These are phyloP conservation scores for Chrysoporthe austroafricana DNA, from an alignment of 2,329 filamentous ascomycete genomes.

Conservation along the genomic window DNA sequence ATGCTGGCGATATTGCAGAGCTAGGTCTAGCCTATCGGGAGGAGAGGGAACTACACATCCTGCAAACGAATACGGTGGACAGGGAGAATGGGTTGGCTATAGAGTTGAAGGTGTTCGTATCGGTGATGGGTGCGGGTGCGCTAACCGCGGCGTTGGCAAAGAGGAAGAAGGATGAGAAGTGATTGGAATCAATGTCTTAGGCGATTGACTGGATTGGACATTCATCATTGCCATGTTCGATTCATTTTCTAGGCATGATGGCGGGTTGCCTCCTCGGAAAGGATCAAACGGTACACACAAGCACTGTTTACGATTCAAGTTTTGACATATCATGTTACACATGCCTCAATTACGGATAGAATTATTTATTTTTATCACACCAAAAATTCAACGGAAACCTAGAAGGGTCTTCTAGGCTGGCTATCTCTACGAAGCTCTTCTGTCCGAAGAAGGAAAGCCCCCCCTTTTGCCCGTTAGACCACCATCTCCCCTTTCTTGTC, in stretches of 20 bases:
- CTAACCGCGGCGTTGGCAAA: neutral
- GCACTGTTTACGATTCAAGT: neutral
- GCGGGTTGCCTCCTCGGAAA: neutral
- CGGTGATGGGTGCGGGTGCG: neutral
- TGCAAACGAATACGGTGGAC: neutral
- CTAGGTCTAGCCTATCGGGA: neutral
- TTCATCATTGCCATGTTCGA: neutral
- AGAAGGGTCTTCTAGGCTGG: neutral
- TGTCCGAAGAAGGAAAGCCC: neutral
- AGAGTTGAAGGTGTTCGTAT: neutral
- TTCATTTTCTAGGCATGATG: neutral
- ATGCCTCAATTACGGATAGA: neutral
- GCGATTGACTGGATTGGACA: neutral
- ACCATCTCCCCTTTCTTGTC: neutral
- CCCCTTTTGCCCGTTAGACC: conserved; percentile 1
- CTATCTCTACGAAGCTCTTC: neutral
- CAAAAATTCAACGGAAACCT: neutral
- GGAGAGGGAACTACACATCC: neutral
- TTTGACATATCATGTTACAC: neutral
- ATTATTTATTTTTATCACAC: neutral
- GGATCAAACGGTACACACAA: neutral
- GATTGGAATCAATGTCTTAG: neutral
- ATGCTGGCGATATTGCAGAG: neutral
- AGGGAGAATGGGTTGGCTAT: neutral
- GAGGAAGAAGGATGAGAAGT: neutral